Evolutionary conservation across 768 basidiomycete species (phyloP), one percentile per base, ranked within the genome.

Genomic region (Leccinum longicurvipes): DNA sequence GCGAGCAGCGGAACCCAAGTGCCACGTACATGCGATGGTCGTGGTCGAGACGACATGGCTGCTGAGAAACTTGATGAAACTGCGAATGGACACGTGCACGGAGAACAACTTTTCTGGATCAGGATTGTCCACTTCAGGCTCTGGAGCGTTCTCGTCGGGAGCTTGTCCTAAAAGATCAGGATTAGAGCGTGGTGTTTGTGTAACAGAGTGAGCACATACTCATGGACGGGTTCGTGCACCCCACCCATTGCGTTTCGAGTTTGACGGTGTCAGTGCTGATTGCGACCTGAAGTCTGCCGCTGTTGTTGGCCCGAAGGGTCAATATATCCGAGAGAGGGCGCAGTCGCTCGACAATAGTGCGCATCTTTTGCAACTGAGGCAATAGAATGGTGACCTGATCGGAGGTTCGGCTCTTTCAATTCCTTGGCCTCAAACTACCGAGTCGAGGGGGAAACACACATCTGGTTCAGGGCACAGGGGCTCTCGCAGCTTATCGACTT

Each of bases 381-480:
- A 93, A 74, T 21, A 93, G 69, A 47, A 93, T 84, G 60, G 90
- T 88, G 14, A 90, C 77, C 92, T 94, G 39, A 21, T 17, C 41
- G 49, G n/a, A 31, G 31, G 39, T 41, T 2, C 10, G 10, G n/a
- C 6, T 47, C 23, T 50, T 50, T 68, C 45, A 60, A 45, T 42
- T 14, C 3, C 32, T 23, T 48, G 15, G 34, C 24, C n/a, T 25
- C 14, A 24, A 29, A 7, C 25, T 19, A 21, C 23, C 9, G 12
- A 48, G 42, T 21, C 4, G 21, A 23, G n/a, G 39, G 1, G 19
- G 47, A 72, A 58, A 75, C 82, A 61, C 61, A 91, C 93, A 57
- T 94, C 89, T 15, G 92, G 90, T 28, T 89, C 86, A 1, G 93
- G 93, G 65, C 92, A 94, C 61, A 90, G 69, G 2, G 93, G 93